These are phyloP conservation scores for Yamadazyma atlantica DNA, from an alignment of 1,139 yeast species.

Conservation along the genomic window DNA sequence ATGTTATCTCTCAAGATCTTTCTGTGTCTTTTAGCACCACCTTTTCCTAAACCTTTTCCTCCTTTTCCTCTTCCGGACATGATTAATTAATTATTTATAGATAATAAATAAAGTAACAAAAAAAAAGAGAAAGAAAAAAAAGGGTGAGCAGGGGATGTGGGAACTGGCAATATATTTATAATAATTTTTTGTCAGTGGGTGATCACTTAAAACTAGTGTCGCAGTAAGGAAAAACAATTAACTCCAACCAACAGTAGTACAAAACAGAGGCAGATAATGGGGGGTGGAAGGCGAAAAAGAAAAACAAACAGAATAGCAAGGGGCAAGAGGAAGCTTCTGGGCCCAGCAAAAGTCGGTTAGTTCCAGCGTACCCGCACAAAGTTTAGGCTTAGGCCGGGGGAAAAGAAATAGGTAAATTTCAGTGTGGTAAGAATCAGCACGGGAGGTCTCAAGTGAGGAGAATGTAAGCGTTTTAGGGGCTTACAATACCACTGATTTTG, in stretches of 20 bases:
- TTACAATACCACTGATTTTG: not conserved
- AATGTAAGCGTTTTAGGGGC: not conserved
- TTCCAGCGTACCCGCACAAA: not conserved
- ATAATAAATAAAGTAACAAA: conserved; percentile 6
- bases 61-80: conserved; percentile 99
- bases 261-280: not conserved
- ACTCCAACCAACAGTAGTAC: not conserved
- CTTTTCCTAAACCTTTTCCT: conserved; percentile 99
- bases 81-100: conserved; percentile 26
- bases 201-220: not conserved
- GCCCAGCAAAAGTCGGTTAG: conserved; percentile 1
- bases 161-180: conserved; percentile 10
- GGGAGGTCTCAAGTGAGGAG: not conserved
- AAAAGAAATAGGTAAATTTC: not conserved
- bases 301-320: conserved; percentile 2
- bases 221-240: conserved; percentile 2
- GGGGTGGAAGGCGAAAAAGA: not conserved
- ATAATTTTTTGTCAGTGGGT: conserved; percentile 1
- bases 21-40: conserved; percentile 99
- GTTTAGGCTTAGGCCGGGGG: not conserved
- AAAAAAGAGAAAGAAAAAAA: conserved; percentile 14
- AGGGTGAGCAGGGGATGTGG: conserved; percentile 6
- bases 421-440: conserved; percentile 1
- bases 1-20: conserved; percentile 99
- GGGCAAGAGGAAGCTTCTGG: conserved; percentile 2